Evolutionary conservation across 768 basidiomycete species (phyloP), one percentile per base, ranked within the genome.

Genomic region (Tubosaeta brunneosetosa): DNA sequence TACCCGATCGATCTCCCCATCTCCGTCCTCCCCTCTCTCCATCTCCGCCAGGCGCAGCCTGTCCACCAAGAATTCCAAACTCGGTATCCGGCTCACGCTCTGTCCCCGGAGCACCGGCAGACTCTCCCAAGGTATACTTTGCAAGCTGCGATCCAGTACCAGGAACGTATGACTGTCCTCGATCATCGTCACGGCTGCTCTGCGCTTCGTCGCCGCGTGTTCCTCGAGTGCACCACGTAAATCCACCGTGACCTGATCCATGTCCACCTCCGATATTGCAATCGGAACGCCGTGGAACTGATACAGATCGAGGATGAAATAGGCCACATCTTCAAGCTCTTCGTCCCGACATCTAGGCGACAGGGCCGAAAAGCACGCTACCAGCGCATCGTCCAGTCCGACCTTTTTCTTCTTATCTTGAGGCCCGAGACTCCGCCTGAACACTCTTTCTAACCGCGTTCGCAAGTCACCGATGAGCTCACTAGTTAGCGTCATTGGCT

Each of bases 61-160:
- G 65, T 99, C 97, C 22, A 88, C 69, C 17, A 99, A 73, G 75
- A 97, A 97, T 51, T 90, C 81, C 36, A 94, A 66, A 33, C 87
- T 91, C 2, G 97, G 97, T 56, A 97, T 84, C n/a, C 97, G 86
- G 64, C 91, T 94, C 64, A 97, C 80, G 49, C 93, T 90, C 45
- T 85, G 77, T 9, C 88, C 91, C 38, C 91, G 79, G 11, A 98
- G 72, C 38, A 86, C 79, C 0, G 95, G 94, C 13, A 97, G 82
- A 25, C 88, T 94, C 70, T 98, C 97, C 95, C 95, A 98, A 2
- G 97, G 94, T 50, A 98, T 77, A 0, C 84, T 82, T 62, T 94
- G 91, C 11, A 94, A 73, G 53, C 89, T 85, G 70, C 90, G 91
- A 69, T 97, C 97, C 45, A 98, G 77, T 17, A 95, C 80, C 55